Conservation (phyloP, 2,329 filamentous ascomycete species). For the Alternaria incomplexa region DNA sequence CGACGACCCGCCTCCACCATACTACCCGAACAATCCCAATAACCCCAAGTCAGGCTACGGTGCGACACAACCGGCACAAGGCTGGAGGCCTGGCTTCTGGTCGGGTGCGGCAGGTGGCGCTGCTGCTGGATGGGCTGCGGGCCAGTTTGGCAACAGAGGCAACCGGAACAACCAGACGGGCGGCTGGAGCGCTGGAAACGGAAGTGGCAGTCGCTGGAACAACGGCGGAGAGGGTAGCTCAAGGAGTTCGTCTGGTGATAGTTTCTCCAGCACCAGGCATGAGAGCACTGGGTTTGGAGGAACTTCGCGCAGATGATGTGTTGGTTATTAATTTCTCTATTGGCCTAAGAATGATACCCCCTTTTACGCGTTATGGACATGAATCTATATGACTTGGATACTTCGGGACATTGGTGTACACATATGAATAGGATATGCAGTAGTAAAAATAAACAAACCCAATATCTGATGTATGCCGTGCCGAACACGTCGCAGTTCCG, state of each 20-base stretch:
- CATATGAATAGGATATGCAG: neutral
- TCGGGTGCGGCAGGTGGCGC: conserved; percentile 70
- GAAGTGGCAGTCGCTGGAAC: conserved; percentile 39
- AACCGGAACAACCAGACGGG: conserved; percentile 51
- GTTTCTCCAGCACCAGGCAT: conserved; percentile 59
- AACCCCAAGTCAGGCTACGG: conserved; percentile 29
- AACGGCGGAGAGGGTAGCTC: conserved; percentile 49
- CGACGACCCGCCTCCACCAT: conserved; percentile 60
- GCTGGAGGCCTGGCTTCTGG: conserved; percentile 79
- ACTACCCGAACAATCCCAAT: conserved; percentile 41
- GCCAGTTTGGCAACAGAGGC: conserved; percentile 41
- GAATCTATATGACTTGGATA: neutral
- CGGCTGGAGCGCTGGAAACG: conserved; percentile 39
- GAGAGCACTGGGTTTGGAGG: conserved; percentile 77
- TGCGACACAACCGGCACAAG: conserved; percentile 48
- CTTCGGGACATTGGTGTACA: neutral
- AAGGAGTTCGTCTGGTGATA: conserved; percentile 41
- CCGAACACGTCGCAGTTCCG: neutral
- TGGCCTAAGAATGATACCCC: conserved; percentile 44
- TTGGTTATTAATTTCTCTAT: neutral
- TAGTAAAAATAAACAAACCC: neutral
- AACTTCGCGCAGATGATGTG: conserved; percentile 56
- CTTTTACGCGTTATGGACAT: neutral
- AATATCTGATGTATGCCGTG: neutral
- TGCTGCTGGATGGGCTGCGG: conserved; percentile 71